These are phyloP conservation scores for Penicillium manginii DNA, from an alignment of 495 filamentous ascomycete genomes.

Conservation along the genomic window DNA sequence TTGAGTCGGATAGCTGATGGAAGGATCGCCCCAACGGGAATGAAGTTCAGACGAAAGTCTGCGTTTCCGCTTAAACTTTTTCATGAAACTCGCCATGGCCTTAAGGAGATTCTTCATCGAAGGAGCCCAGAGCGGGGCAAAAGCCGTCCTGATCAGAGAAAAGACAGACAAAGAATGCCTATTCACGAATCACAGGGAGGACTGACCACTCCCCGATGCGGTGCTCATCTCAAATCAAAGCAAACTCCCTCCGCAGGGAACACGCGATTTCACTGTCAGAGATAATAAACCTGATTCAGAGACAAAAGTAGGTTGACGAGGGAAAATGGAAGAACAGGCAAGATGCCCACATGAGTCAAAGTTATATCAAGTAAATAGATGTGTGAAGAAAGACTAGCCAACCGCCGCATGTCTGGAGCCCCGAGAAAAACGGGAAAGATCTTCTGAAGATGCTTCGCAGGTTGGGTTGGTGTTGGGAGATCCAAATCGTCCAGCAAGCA, in stretches of 20 bases:
- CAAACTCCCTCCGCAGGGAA: constrained; percentile 13
- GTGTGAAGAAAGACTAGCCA: constrained; percentile 20
- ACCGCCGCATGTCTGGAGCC: constrained; percentile 23
- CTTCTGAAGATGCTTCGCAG: constrained; percentile 18
- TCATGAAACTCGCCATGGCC: constrained; percentile 42
- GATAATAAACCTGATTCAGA: background rate
- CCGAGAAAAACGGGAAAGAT: constrained; percentile 28
- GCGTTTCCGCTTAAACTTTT: constrained; percentile 43
- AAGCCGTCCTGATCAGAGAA: background rate
- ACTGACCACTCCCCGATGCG: constrained; percentile 23
- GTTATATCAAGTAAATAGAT: constrained; percentile 32
- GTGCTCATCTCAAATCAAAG: constrained; percentile 25
- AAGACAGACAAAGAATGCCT: background rate
- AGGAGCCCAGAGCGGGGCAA: background rate
- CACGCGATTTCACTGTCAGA: background rate
- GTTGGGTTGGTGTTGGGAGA: constrained; percentile 16
- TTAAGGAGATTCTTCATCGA: constrained; percentile 33
- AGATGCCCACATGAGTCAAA: constrained; percentile 26
- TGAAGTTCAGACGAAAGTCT: constrained; percentile 46
- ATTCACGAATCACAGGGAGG: constrained; percentile 22
- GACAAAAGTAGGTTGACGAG: background rate
- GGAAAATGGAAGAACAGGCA: constrained; percentile 11
- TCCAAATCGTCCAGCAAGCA: constrained; percentile 17
- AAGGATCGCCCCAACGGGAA: constrained; percentile 47
- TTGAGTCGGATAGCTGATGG: constrained; percentile 46